A percentile compares a stretch with the other conserved stretches of the same genome.
phyloP scores from a whole-genome alignment of 1,284 basidiomycete genomes.

The Anthracocystis setariae region DNA sequence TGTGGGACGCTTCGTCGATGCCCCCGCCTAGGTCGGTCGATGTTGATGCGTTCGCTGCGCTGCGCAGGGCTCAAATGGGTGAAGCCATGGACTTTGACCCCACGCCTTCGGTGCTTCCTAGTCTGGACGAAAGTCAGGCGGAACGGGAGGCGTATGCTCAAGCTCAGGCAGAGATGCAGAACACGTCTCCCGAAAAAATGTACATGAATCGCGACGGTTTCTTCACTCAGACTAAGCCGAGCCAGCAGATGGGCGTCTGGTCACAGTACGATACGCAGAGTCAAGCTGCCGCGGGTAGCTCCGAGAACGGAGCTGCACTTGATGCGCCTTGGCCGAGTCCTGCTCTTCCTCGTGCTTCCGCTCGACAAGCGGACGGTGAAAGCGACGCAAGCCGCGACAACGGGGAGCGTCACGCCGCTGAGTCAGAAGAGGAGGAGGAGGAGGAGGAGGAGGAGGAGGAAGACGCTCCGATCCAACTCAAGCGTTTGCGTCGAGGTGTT shows the following conservation, averaged over 20 bases:
- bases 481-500: conserved; percentile 35
- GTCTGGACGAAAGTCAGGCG: conserved; percentile 53
- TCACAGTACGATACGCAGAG: conserved; percentile 34
- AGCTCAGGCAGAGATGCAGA: conserved; percentile 14
- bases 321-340: conserved; percentile 15
- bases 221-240: conserved; percentile 64
- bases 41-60: conserved; percentile 58
- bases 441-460: conserved; percentile 27
- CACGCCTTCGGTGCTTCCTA: conserved; percentile 49
- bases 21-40: conserved; percentile 55
- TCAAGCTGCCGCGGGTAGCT: conserved; percentile 1
- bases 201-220: conserved; percentile 64
- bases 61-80: conserved; percentile 54
- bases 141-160: conserved; percentile 38
- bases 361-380: conserved; percentile 12
- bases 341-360: conserved; percentile 5
- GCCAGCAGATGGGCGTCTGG: conserved; percentile 25
- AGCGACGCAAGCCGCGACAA: conserved; percentile 6
- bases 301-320: not conserved
- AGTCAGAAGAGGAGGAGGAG: conserved; percentile 20
- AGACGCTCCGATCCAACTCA: conserved; percentile 28
- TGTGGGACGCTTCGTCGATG: conserved; percentile 51
- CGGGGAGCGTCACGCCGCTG: not conserved
- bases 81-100: conserved; percentile 49
- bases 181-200: conserved; percentile 41